Evolutionary conservation across 2,329 filamentous ascomycete species (phyloP), one percentile per base, ranked within the genome.

Genomic region (Penicillium sp.): DNA sequence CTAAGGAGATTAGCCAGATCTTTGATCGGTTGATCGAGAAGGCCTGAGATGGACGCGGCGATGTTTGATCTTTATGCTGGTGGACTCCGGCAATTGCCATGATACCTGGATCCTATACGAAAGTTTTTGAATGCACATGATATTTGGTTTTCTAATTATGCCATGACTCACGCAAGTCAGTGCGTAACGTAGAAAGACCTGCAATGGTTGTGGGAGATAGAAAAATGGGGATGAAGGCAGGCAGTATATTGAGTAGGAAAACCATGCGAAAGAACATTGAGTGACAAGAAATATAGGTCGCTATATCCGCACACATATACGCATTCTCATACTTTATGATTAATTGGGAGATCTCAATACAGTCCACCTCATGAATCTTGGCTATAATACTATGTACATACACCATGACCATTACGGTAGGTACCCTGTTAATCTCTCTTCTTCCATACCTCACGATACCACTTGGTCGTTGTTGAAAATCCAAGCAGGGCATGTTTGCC

Each of bases 11-110:
- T 67, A 84, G 86, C 64, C 81, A 84, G 57, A 82, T 93, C 61
- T 93, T 94, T 72, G 85, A 87, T 41, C 81, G 81, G 64, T 81
- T 90, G 67, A 87, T 92, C 64, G 82, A 85, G 78, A 88, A 87
- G 77, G 81, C 74, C 61, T 80, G 71, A 63, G 36, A 31, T 49
- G 17, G 17, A 41, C 7, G 17, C 15, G 3, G 36, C 8, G n/a
- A 13, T 19, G 21, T 31, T 36, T 43, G 27, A 55, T 38, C 4
- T n/a, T 39, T 31, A 23, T 36, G 35, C n/a, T 29, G 36, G 39
- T 41, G 17, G 19, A 53, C 27, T 35, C 35, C 36, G 15, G 31
- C 33, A 29, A 38, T 8, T 41, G 31, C 42, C 15, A 49, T 45
- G 42, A 19, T 35, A 55, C 53, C 49, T 51, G 31, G 17, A 41